Percentiles rank a stretch among this genome's conserved stretches.
phyloP scores from a whole-genome alignment of 2,329 filamentous ascomycete genomes.

The Pseudocercospora vitis region DNA sequence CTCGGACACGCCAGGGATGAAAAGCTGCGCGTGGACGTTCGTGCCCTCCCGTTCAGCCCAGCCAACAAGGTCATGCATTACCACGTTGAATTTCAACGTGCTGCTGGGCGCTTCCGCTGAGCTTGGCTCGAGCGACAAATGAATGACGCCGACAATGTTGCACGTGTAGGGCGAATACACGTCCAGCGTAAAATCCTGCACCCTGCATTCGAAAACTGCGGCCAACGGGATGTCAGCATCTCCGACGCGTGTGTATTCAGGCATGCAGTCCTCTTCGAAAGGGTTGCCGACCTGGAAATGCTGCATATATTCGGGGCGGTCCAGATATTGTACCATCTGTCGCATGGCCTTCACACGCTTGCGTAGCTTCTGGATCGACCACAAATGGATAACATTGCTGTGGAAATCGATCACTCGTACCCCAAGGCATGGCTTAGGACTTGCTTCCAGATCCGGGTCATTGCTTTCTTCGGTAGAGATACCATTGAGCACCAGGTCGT shows the following conservation, averaged over 20 bases:
- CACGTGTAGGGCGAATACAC: slow-evolving; percentile 90
- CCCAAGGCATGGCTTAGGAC: slow-evolving; percentile 85
- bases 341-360: slow-evolving; percentile 88
- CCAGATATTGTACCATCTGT: slow-evolving; percentile 94
- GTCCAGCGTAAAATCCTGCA: slow-evolving; percentile 91
- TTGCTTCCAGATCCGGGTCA: slow-evolving; percentile 66
- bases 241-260: slow-evolving; percentile 86
- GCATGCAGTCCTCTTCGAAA: slow-evolving; percentile 84
- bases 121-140: slow-evolving; percentile 87
- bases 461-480: slow-evolving; percentile 83
- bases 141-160: slow-evolving; percentile 85
- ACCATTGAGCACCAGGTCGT: slow-evolving; percentile 93
- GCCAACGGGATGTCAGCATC: slow-evolving; percentile 90
- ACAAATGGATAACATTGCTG: slow-evolving; percentile 80
- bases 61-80: slow-evolving; percentile 93
- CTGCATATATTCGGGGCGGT: slow-evolving; percentile 89
- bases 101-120: slow-evolving; percentile 88
- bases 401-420: slow-evolving; percentile 90
- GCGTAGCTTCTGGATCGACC: slow-evolving; percentile 91
- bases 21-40: slow-evolving; percentile 94
- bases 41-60: slow-evolving; percentile 95
- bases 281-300: slow-evolving; percentile 92
- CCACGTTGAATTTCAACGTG: slow-evolving; percentile 95
- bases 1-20: slow-evolving; percentile 85
- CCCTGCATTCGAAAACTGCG: slow-evolving; percentile 89